These are phyloP conservation scores for Chlorophyllum brunneum DNA, from an alignment of 768 basidiomycete species.

Conservation along the genomic window DNA sequence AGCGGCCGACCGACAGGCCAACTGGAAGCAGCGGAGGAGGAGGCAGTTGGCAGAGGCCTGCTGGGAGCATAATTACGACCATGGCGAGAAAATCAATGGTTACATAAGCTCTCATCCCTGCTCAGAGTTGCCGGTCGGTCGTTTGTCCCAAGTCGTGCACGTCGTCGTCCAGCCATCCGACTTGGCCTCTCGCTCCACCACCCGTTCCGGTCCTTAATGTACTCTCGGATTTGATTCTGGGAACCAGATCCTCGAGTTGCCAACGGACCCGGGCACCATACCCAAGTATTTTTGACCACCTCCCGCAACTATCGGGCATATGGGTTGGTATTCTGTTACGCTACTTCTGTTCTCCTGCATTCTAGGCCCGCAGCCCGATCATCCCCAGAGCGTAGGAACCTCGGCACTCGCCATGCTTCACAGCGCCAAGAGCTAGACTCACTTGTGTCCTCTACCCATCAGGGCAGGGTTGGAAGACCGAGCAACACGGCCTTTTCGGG, in stretches of 20 bases:
- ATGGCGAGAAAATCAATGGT: conserved; percentile 23
- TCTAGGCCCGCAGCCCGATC: no score
- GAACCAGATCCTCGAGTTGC: background rate
- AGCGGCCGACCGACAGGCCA: conserved; percentile 15
- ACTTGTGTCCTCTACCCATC: no score
- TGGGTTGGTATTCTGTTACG: no score
- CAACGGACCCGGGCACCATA: conserved; percentile 5
- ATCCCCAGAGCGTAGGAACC: no score
- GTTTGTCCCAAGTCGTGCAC: no score
- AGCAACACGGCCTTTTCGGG: conserved; percentile 9
- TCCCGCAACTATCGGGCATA: background rate
- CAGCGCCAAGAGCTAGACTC: no score
- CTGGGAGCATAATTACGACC: conserved; percentile 24
- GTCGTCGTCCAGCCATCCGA: no score
- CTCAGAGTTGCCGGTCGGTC: background rate
- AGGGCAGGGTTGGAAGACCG: background rate
- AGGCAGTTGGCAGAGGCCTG: conserved; percentile 12
- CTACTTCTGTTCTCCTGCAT: no score
- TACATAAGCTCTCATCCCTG: conserved; percentile 24
- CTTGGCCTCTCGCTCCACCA: background rate
- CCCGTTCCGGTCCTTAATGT: background rate
- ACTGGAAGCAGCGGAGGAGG: conserved; percentile 15
- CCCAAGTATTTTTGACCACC: no score
- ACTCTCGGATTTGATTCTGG: background rate
- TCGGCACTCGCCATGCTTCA: background rate